Evolutionary conservation across 805 yeast genomes (phyloP).

Genomic region (Pichia membranifaciens): DNA sequence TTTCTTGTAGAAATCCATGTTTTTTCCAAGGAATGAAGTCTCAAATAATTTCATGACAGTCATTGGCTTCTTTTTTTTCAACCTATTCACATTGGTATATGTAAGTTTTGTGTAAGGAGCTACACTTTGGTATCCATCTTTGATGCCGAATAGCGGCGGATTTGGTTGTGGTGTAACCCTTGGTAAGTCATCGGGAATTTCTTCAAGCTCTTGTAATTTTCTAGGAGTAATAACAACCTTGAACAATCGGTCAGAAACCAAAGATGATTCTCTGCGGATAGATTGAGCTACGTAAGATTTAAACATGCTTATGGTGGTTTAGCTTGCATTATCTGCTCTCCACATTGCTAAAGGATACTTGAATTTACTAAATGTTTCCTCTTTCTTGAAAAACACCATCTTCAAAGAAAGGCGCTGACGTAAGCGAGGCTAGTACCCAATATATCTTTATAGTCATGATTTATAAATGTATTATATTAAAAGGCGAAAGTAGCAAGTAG

Average conservation of each 20-base stretch:
- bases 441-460: no score
- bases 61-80: slow-evolving; percentile 9
- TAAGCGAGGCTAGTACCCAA: no score
- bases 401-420: no score
- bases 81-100: not conserved
- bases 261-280: not conserved
- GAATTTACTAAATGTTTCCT: no score
- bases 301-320: no score
- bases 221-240: not conserved
- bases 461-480: no score
- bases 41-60: slow-evolving; percentile 14
- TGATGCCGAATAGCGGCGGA: slow-evolving; percentile 5
- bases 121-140: slow-evolving; percentile 6
- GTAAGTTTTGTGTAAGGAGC: slow-evolving; percentile 3
- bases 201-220: not conserved
- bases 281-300: no score
- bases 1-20: slow-evolving; percentile 9
- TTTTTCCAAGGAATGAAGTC: slow-evolving; percentile 16
- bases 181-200: not conserved
- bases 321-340: no score
- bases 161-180: slow-evolving; percentile 1
- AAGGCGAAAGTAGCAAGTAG: no score
- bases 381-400: no score
- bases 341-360: no score
- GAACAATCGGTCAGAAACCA: not conserved